Evolutionary conservation across 106 monocot species (phyloP), one percentile per base, ranked within the genome.

Genomic region (Xerophyta viscosa): DNA sequence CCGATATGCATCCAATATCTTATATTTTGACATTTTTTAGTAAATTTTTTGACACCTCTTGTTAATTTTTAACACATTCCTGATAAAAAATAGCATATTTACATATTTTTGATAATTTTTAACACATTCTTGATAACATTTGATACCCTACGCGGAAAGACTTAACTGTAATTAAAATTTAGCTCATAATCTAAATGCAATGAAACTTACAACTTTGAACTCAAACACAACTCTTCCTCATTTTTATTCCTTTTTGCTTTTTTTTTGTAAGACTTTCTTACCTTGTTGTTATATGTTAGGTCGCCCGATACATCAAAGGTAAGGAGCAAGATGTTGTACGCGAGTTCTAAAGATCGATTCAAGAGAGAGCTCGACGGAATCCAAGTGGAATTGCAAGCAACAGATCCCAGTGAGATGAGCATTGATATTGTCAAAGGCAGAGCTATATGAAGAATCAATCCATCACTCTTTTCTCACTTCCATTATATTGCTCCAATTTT

Each of bases 371-470:
- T 46, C 20, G 46, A 46, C 6, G 46, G 46, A 19, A 52, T 52
- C 27, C 52, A 52, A 18, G 27, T 52, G 27, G 52, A 52, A 29
- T 30, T 52, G 29, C 52, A 52, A 18, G 52, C 52, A 28, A 52
- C 52, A 3, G 52, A 52, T 30, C 52, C 52, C 10, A 52, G 52
- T 29, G 52, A 52, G 29, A 52, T 52, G 52, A 52, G 52, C 52
- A 52, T 52, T 28, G 52, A 52, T 19, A 52, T 52, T 18, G 29
- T 52, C 5, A 52, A 52, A 29, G 29, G 52, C n/a, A 28, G 52
- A 29, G 52, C 52, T 30, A 18, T 52, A 14, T 52, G 18, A 52
- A 53, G 6, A 23, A 48, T 7, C 7, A 47, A 47, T 20, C 18
- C 8, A 20, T 50, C 49, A 8, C 49, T 10, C 25, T 26, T 50